Evolutionary conservation across 257 asterid species (phyloP).

Genomic region (Pogostemon cablin): DNA sequence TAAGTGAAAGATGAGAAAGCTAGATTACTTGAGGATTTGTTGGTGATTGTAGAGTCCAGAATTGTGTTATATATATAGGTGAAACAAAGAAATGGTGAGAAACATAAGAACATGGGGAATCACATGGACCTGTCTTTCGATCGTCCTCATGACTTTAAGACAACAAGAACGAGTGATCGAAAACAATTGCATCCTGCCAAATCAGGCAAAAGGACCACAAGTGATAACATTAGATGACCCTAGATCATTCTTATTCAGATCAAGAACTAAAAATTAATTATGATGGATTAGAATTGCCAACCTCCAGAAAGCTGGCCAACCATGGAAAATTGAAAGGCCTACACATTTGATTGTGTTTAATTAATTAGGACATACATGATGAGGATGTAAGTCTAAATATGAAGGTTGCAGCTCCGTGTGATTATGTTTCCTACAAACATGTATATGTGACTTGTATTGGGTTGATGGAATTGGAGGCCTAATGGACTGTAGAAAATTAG

Average conservation of each 20-base stretch:
- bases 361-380: too few relatives aligned
- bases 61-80: neutral
- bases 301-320: too few relatives aligned
- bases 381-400: too few relatives aligned
- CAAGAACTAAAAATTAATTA: too few relatives aligned
- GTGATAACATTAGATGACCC: neutral
- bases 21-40: neutral
- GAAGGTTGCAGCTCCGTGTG: too few relatives aligned
- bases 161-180: slow-evolving; percentile 1
- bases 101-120: slow-evolving; percentile 4
- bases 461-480: too few relatives aligned
- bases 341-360: too few relatives aligned
- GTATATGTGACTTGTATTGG: too few relatives aligned
- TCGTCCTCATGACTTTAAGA: neutral
- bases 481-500: too few relatives aligned
- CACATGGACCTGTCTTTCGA: slow-evolving; percentile 11
- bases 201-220: neutral
- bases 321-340: too few relatives aligned
- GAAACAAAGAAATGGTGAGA: neutral
- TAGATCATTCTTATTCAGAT: neutral
- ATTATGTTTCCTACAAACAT: too few relatives aligned
- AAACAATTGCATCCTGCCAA: neutral
- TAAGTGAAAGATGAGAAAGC: neutral
- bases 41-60: neutral
- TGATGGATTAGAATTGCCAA: too few relatives aligned